A percentile compares a stretch with the other conserved stretches of the same genome.
Evolutionary conservation across 306 rosid species (phyloP).

Genomic region (Rubus parviflorus): DNA sequence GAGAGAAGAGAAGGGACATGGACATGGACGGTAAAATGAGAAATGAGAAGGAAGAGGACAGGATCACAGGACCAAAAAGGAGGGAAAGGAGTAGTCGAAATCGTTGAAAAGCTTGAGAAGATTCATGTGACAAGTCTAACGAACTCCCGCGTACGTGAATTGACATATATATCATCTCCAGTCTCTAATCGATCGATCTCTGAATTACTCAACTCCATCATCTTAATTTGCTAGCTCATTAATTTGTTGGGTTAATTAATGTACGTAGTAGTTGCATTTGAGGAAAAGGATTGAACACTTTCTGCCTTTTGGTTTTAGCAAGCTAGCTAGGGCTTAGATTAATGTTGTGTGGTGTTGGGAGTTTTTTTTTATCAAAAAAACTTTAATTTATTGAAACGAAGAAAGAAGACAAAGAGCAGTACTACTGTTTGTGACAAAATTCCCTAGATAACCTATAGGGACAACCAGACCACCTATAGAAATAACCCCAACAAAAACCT

Average conservation of each 20-base stretch:
- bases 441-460: too few species aligned
- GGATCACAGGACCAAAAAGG: neutral
- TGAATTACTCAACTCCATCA: neutral
- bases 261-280: constrained; percentile 12
- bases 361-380: too few species aligned
- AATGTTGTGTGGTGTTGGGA: neutral
- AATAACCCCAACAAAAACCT: too few species aligned
- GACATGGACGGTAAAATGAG: neutral
- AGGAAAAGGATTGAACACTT: neutral
- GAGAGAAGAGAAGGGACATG: neutral
- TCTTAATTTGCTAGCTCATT: neutral
- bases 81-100: constrained; percentile 38
- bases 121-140: constrained; percentile 63
- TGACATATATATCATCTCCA: neutral
- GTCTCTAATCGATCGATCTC: too few species aligned
- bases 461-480: too few species aligned
- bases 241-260: too few species aligned
- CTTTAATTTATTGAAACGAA: too few species aligned
- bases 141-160: constrained; percentile 55
- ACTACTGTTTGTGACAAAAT: too few species aligned
- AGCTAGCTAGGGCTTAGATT: too few species aligned
- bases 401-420: too few species aligned
- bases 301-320: neutral
- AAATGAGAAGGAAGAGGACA: neutral
- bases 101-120: constrained; percentile 58